phyloP scores from a whole-genome alignment of 495 filamentous ascomycete species.

The Aspergillus egyptiacus region DNA sequence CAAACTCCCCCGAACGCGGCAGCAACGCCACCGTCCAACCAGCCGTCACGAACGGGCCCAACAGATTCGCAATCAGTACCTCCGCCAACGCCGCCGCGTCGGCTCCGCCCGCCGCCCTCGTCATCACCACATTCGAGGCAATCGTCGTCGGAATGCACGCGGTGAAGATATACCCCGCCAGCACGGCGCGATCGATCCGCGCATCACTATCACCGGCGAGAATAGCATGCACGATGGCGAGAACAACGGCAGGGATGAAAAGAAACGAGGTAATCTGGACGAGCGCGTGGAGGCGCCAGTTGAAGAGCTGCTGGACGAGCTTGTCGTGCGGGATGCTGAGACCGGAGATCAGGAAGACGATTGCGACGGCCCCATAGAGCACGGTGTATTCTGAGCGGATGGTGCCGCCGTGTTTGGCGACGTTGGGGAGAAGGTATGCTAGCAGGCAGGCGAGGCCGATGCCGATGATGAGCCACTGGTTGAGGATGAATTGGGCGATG shows the following conservation, averaged over 20 bases:
- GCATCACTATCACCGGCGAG: conserved; percentile 39
- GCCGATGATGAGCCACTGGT: conserved; percentile 53
- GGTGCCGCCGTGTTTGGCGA: conserved; percentile 47
- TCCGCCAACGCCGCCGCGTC: conserved; percentile 51
- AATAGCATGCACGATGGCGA: conserved; percentile 43
- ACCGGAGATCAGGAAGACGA: conserved; percentile 51
- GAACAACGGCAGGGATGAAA: conserved; percentile 41
- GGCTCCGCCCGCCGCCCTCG: conserved; percentile 47
- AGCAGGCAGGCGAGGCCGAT: conserved; percentile 46
- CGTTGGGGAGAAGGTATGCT: conserved; percentile 48
- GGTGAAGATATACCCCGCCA: conserved; percentile 49
- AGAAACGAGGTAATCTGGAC: conserved; percentile 49
- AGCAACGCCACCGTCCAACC: conserved; percentile 47
- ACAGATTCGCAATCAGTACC: conserved; percentile 49
- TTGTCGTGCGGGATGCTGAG: conserved; percentile 49
- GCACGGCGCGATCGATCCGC: conserved; percentile 42
- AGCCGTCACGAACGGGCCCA: conserved; percentile 47
- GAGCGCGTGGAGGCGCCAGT: conserved; percentile 48
- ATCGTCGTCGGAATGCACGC: conserved; percentile 55
- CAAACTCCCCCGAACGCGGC: conserved; percentile 38
- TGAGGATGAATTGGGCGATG: conserved; percentile 34
- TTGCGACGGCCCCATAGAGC: conserved; percentile 46
- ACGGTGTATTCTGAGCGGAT: conserved; percentile 50
- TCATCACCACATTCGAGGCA: conserved; percentile 56
- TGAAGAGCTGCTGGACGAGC: conserved; percentile 42